A percentile compares a stretch with the other conserved stretches of the same genome.
Conservation (phyloP, 768 basidiomycete species). For the Phaffia tasmanica region DNA sequence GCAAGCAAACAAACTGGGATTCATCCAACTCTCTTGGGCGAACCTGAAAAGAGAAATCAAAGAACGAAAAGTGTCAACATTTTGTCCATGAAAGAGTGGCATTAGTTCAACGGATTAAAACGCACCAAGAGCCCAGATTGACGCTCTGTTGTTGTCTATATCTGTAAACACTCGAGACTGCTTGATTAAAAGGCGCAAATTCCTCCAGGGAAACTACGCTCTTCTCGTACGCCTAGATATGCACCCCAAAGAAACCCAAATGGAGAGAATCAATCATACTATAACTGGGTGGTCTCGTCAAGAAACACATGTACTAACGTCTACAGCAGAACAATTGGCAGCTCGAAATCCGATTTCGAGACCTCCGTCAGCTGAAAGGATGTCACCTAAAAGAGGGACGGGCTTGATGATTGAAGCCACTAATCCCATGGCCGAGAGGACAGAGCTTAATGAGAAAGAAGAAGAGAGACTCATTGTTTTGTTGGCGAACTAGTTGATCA, state of each 20-base stretch:
- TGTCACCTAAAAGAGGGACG: conserved; percentile 13
- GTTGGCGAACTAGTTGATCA: too few relatives aligned
- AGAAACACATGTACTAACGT: background rate
- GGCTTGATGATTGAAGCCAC: conserved; percentile 18
- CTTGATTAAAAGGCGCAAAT: conserved; percentile 4
- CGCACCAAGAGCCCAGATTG: conserved; percentile 53
- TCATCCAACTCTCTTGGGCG: conserved; percentile 66
- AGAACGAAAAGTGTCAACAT: too few relatives aligned
- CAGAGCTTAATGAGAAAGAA: conserved; percentile 3
- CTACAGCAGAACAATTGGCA: conserved; percentile 2
- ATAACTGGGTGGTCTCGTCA: background rate
- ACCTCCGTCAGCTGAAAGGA: conserved; percentile 7
- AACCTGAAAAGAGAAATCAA: conserved; percentile 36
- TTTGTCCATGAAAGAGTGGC: too few relatives aligned
- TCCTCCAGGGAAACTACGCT: background rate
- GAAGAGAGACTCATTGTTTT: conserved; percentile 11
- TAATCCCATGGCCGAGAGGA: conserved; percentile 7
- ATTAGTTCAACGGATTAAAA: conserved; percentile 3
- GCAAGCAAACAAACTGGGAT: conserved; percentile 53
- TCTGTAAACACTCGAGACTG: conserved; percentile 41
- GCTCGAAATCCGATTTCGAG: background rate
- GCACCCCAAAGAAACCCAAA: too few relatives aligned
- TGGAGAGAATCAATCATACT: background rate
- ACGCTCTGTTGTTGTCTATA: conserved; percentile 56
- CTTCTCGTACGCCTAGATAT: background rate